phyloP scores from a whole-genome alignment of 768 basidiomycete genomes.

The Agaricus sinodeliciosus region DNA sequence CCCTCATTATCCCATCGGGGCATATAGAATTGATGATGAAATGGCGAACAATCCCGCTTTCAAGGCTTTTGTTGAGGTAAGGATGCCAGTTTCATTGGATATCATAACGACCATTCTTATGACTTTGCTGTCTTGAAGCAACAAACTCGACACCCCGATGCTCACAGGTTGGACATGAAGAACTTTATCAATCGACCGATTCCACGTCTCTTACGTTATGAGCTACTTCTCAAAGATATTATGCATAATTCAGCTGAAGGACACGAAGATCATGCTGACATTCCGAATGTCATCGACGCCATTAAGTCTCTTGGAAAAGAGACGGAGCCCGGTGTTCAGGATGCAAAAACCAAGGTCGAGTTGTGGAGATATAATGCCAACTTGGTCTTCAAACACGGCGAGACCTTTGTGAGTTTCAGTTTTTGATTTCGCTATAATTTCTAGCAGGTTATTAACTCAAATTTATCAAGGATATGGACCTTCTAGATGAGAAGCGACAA shows the following conservation, averaged over 20 bases:
- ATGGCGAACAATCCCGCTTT: slow-evolving; percentile 77
- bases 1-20: slow-evolving; percentile 89
- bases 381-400: slow-evolving; percentile 74
- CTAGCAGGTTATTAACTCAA: not conserved
- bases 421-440: not conserved
- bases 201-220: slow-evolving; percentile 83
- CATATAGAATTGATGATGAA: slow-evolving; percentile 83
- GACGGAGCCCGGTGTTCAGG: slow-evolving; percentile 79
- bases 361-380: slow-evolving; percentile 82
- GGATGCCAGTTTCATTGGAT: slow-evolving; percentile 15
- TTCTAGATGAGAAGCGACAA: slow-evolving; percentile 77
- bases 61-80: slow-evolving; percentile 74
- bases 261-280: slow-evolving; percentile 77
- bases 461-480: slow-evolving; percentile 66
- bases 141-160: slow-evolving; percentile 55
- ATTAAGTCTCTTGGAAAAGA: slow-evolving; percentile 85
- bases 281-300: slow-evolving; percentile 82
- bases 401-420: slow-evolving; percentile 40
- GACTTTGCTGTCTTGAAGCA: not conserved
- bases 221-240: slow-evolving; percentile 76
- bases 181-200: slow-evolving; percentile 91
- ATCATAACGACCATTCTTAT: not conserved
- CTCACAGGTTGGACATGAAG: slow-evolving; percentile 86
- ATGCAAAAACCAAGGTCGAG: slow-evolving; percentile 84
- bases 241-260: slow-evolving; percentile 65